Conservation (phyloP, 768 basidiomycete species). For the Phanerodontia chrysosporium region DNA sequence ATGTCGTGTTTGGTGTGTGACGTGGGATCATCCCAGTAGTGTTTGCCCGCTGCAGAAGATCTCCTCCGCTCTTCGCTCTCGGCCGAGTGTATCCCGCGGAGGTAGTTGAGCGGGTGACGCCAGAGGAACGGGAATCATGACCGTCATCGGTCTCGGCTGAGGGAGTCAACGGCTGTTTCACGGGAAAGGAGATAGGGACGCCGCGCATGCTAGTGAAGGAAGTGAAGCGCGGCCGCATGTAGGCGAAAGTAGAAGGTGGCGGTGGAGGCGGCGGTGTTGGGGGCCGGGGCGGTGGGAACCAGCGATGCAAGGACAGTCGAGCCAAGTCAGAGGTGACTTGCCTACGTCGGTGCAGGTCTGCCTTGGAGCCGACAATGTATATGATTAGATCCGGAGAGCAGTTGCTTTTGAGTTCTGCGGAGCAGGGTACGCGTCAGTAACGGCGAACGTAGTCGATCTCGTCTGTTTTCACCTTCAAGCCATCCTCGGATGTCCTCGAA, state of each 20-base stretch:
- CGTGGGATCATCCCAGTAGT: slow-evolving; percentile 17
- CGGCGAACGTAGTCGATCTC: background rate
- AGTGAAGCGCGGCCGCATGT: slow-evolving; percentile 75
- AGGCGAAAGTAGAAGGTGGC: slow-evolving; percentile 62
- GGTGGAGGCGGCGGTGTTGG: slow-evolving; percentile 64
- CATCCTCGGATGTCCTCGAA: slow-evolving; percentile 91
- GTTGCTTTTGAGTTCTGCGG: slow-evolving; percentile 83
- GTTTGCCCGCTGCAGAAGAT: slow-evolving; percentile 22
- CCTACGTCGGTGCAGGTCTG: slow-evolving; percentile 67
- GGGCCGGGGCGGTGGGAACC: slow-evolving; percentile 80
- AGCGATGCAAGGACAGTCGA: slow-evolving; percentile 76
- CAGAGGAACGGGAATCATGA: slow-evolving; percentile 48
- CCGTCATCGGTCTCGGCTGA: slow-evolving; percentile 60
- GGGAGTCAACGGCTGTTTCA: slow-evolving; percentile 48
- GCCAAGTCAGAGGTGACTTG: slow-evolving; percentile 81
- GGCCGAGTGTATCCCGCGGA: slow-evolving; percentile 35
- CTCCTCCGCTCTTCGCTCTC: slow-evolving; percentile 38
- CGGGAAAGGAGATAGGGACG: slow-evolving; percentile 43
- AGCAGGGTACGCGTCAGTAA: background rate
- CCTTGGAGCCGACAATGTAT: slow-evolving; percentile 93
- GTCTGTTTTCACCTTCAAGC: slow-evolving; percentile 66
- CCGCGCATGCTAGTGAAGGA: slow-evolving; percentile 68
- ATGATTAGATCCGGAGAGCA: slow-evolving; percentile 86
- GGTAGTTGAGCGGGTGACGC: slow-evolving; percentile 30
- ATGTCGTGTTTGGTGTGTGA: slow-evolving; percentile 21